Conservation (phyloP, 192 early-diverging fungal genomes). For the Coemansia erecta region DNA sequence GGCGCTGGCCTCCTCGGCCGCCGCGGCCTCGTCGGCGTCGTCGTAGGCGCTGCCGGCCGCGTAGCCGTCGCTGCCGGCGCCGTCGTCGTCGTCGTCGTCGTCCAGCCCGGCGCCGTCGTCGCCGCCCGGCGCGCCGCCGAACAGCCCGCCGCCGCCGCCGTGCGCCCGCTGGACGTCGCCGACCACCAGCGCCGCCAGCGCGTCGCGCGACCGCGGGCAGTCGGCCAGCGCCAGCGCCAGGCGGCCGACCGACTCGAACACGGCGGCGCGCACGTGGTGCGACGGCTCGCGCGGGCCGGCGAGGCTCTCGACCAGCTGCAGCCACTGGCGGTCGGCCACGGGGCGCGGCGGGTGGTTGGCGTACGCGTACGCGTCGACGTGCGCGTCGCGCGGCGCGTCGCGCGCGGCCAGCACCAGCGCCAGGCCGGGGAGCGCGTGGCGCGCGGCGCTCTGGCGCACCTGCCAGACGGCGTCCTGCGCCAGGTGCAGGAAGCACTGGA, state of each 20-base stretch:
- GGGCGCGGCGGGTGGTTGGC: slow-evolving; percentile 32
- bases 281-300: slow-evolving; percentile 50
- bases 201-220: slow-evolving; percentile 41
- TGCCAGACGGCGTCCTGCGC: slow-evolving; percentile 51
- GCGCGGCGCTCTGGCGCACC: slow-evolving; percentile 48
- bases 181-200: slow-evolving; percentile 27
- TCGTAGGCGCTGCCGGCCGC: slow-evolving; percentile 13
- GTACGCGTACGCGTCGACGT: slow-evolving; percentile 11
- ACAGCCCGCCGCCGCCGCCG: slow-evolving; percentile 18
- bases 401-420: slow-evolving; percentile 42
- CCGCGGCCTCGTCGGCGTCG: slow-evolving; percentile 8
- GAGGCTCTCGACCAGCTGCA: slow-evolving; percentile 43
- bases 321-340: slow-evolving; percentile 45
- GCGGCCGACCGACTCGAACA: slow-evolving; percentile 48
- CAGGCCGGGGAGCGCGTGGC: slow-evolving; percentile 48
- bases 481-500: slow-evolving; percentile 37
- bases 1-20: background rate
- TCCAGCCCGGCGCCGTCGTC: slow-evolving; percentile 15
- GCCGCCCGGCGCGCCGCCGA: slow-evolving; percentile 25
- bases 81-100: slow-evolving; percentile 20
- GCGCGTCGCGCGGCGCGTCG: background rate
- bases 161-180: slow-evolving; percentile 35
- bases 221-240: slow-evolving; percentile 46
- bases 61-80: slow-evolving; percentile 6
- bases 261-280: slow-evolving; percentile 46